Evolutionary conservation across 257 asterid genomes (phyloP).

Genomic region (Cynanchum wilfordii): DNA sequence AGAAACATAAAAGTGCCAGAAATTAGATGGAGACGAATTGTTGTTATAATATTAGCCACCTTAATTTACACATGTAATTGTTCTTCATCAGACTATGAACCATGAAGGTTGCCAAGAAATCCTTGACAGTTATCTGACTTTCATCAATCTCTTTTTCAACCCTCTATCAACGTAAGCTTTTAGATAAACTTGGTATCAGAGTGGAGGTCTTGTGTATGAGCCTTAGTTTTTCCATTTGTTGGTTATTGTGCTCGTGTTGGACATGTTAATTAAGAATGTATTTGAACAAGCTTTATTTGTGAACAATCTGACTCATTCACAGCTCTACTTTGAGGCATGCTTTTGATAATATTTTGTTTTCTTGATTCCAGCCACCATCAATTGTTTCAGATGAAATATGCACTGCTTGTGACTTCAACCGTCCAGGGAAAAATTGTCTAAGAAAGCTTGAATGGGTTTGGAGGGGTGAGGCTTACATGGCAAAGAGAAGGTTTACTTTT

Average conservation of each 20-base stretch:
- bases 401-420: slow-evolving; percentile 98
- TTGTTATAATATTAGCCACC: too few species aligned
- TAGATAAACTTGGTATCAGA: too few species aligned
- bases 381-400: slow-evolving; percentile 94
- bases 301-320: too few species aligned
- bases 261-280: too few species aligned
- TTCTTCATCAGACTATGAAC: not conserved
- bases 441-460: slow-evolving; percentile 99
- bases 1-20: not conserved
- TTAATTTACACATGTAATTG: not conserved
- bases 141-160: not conserved
- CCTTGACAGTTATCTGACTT: not conserved
- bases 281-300: too few species aligned
- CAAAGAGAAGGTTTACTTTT: slow-evolving; percentile 77
- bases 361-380: slow-evolving; percentile 77
- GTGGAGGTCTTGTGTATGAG: too few species aligned
- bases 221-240: too few species aligned
- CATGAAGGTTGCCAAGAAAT: not conserved
- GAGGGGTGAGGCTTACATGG: slow-evolving; percentile 97
- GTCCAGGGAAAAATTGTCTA: slow-evolving; percentile 96
- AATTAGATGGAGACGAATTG: too few species aligned
- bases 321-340: not conserved
- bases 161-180: too few species aligned
- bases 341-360: slow-evolving; percentile 28
- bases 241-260: too few species aligned